Evolutionary conservation across 1,139 yeast genomes (phyloP).

Genomic region (Saccharomyces hybrid): DNA sequence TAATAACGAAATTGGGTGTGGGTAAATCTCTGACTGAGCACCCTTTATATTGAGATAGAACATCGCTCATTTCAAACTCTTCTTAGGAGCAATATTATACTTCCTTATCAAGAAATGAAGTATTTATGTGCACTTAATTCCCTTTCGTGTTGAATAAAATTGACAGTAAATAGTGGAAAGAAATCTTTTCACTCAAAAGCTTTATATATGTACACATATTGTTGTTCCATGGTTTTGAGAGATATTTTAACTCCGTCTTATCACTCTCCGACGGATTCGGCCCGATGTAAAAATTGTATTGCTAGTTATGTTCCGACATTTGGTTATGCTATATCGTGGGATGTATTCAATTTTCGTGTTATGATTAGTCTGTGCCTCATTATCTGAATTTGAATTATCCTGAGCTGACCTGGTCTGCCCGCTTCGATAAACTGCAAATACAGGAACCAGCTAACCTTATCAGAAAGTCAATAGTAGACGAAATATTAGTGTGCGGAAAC

Average conservation of each 20-base stretch:
- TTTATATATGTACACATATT: neutral
- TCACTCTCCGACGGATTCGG: neutral
- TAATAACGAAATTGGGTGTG: slow-evolving; percentile 47
- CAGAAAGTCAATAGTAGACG: neutral
- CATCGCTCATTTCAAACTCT: slow-evolving; percentile 11
- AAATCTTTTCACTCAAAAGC: neutral
- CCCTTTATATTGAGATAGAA: slow-evolving; percentile 14
- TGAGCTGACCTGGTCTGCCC: neutral
- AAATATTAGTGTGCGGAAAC: neutral
- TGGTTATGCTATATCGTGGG: neutral
- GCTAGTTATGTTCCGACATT: neutral
- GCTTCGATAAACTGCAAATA: neutral
- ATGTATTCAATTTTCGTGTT: neutral
- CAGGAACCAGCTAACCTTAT: neutral
- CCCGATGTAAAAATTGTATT: neutral
- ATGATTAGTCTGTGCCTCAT: neutral
- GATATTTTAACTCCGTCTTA: neutral
- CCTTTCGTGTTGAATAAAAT: neutral
- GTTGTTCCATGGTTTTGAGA: neutral
- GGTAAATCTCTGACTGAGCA: slow-evolving; percentile 35
- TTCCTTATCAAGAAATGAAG: neutral
- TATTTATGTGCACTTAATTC: neutral
- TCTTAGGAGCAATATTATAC: slow-evolving; percentile 3
- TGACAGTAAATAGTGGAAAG: neutral
- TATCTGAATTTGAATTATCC: neutral